phyloP scores from a whole-genome alignment of 345 rosid species.

The Brassica incana region DNA sequence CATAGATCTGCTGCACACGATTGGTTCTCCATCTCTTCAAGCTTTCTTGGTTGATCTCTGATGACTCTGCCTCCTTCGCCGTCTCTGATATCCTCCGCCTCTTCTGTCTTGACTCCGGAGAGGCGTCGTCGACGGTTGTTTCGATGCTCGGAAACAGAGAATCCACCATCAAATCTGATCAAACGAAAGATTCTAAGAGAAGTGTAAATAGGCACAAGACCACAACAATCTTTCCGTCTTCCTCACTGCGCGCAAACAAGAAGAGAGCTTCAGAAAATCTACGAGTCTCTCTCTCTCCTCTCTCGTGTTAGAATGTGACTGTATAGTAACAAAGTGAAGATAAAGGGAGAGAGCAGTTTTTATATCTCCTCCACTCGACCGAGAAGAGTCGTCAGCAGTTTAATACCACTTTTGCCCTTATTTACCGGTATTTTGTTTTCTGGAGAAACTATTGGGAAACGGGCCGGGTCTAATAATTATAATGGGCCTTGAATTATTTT shows the following conservation, averaged over 20 bases:
- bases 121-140: slow-evolving; percentile 33
- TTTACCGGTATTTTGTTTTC: slow-evolving; percentile 11
- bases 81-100: slow-evolving; percentile 47
- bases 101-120: slow-evolving; percentile 46
- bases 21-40: slow-evolving; percentile 64
- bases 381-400: slow-evolving; percentile 30
- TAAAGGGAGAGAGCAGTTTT: slow-evolving; percentile 10
- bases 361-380: slow-evolving; percentile 21
- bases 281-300: not conserved
- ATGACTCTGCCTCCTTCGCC: slow-evolving; percentile 3
- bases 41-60: slow-evolving; percentile 23
- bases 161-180: slow-evolving; percentile 37
- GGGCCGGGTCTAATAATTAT: not conserved
- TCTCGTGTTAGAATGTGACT: not conserved
- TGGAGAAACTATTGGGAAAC: slow-evolving; percentile 24
- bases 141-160: slow-evolving; percentile 36
- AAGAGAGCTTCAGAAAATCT: not conserved
- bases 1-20: slow-evolving; percentile 63
- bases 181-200: not conserved
- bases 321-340: not conserved
- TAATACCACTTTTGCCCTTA: slow-evolving; percentile 33
- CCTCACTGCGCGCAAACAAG: not conserved
- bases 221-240: not conserved
- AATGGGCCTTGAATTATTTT: not conserved
- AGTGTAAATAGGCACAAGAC: not conserved